Percentiles rank a stretch among this genome's conserved stretches.
These are phyloP conservation scores for Iris pallida DNA, from an alignment of 116 monocot species.

Conservation along the genomic window DNA sequence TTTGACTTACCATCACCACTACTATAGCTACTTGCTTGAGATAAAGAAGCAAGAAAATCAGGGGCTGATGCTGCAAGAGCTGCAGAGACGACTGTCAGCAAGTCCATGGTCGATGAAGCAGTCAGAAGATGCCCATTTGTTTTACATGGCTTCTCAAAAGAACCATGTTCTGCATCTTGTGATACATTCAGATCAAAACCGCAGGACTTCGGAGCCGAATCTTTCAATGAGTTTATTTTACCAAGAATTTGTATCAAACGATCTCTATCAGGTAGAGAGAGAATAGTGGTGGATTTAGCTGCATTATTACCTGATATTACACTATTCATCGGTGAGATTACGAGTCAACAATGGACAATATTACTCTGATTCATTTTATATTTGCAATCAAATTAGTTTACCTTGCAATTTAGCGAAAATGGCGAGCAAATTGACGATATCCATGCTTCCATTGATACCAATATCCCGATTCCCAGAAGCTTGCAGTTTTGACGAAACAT, in stretches of 20 bases:
- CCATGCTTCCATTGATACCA: slow-evolving; percentile 37
- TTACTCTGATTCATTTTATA: not conserved
- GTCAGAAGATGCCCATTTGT: slow-evolving; percentile 18
- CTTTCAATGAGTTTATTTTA: slow-evolving; percentile 52
- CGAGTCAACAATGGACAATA: slow-evolving; percentile 2
- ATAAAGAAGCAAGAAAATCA: slow-evolving; percentile 29
- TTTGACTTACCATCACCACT: slow-evolving; percentile 66
- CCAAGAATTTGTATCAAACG: slow-evolving; percentile 56
- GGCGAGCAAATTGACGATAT: slow-evolving; percentile 72
- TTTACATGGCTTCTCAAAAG: slow-evolving; percentile 28
- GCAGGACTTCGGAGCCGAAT: slow-evolving; percentile 18
- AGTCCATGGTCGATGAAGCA: slow-evolving; percentile 58
- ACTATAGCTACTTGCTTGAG: slow-evolving; percentile 65
- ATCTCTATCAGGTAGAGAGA: slow-evolving; percentile 57
- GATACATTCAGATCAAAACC: slow-evolving; percentile 77
- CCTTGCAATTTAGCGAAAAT: slow-evolving; percentile 73
- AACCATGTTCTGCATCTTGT: slow-evolving; percentile 31
- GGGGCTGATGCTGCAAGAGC: slow-evolving; percentile 43
- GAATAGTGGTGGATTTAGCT: slow-evolving; percentile 26
- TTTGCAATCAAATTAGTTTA: slow-evolving; percentile 10
- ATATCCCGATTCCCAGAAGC: slow-evolving; percentile 51
- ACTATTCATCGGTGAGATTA: slow-evolving; percentile 4
- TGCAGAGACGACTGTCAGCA: slow-evolving; percentile 67
- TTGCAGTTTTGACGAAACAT: slow-evolving; percentile 49
- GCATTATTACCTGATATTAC: slow-evolving; percentile 30